Percentiles rank a stretch among this genome's conserved stretches.
phyloP scores from a whole-genome alignment of 2,329 filamentous ascomycete genomes.

The Calonectria pseudoturangicola region DNA sequence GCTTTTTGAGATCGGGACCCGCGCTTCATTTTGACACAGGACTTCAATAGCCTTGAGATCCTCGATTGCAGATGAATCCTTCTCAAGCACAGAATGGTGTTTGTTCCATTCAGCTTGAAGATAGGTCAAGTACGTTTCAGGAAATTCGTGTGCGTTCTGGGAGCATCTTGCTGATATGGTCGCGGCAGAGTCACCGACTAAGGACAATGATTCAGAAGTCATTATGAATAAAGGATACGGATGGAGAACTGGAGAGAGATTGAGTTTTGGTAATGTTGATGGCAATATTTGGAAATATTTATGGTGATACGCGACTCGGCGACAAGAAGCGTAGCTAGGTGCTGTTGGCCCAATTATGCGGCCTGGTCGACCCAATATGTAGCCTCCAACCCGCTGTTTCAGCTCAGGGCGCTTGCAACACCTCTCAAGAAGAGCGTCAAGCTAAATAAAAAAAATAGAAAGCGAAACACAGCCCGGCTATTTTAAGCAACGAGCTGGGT shows the following conservation, averaged over 20 bases:
- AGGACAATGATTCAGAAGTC: neutral
- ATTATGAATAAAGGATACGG: neutral
- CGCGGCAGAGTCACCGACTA: neutral
- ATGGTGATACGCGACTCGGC: neutral
- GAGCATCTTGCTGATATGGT: neutral
- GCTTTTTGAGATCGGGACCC: no score
- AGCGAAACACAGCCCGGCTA: no score
- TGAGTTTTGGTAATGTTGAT: no score
- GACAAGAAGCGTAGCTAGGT: neutral
- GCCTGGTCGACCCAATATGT: no score
- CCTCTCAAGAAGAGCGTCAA: no score
- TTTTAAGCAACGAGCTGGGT: no score
- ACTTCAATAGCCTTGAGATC: neutral
- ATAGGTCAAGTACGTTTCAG: neutral
- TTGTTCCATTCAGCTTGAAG: neutral
- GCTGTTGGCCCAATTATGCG: neutral
- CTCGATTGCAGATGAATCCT: neutral
- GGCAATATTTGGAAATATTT: neutral
- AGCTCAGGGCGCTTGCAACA: neutral
- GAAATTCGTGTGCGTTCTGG: neutral
- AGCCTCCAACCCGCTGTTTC: neutral
- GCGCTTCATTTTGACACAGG: neutral
- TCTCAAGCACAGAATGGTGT: neutral
- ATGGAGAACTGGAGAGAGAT: neutral
- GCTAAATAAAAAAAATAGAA: no score